These are phyloP conservation scores for Populus trichocarpa DNA, from an alignment of 441 rosid species.

Conservation along the genomic window DNA sequence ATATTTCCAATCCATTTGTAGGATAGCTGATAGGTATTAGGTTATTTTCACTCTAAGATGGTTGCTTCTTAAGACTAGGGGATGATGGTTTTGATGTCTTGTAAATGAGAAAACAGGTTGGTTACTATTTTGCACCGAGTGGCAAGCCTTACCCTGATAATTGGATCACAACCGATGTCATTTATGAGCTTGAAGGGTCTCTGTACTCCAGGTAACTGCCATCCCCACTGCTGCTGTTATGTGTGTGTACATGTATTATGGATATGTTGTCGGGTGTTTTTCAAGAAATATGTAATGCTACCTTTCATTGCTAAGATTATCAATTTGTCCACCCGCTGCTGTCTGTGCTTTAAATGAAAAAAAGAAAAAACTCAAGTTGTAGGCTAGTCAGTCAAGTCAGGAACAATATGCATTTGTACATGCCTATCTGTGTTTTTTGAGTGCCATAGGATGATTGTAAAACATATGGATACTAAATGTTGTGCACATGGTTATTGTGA, in stretches of 20 bases:
- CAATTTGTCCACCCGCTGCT: not conserved
- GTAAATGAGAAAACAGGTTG: conserved; percentile 60
- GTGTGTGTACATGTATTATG: not conserved
- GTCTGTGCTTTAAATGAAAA: not conserved
- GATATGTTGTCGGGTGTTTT: not conserved
- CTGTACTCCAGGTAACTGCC: conserved; percentile 64
- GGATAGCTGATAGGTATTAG: not conserved
- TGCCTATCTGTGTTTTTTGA: not conserved
- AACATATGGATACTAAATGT: not conserved
- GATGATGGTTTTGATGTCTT: conserved; percentile 26
- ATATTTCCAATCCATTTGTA: not conserved
- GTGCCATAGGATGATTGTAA: not conserved
- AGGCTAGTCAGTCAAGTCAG: not conserved
- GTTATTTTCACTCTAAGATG: conserved; percentile 14
- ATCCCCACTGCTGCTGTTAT: conserved; percentile 6
- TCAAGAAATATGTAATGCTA: not conserved
- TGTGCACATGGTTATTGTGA: not conserved
- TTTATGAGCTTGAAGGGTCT: conserved; percentile 89
- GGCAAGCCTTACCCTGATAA: conserved; percentile 99
- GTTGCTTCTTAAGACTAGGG: conserved; percentile 23
- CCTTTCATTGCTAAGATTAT: not conserved
- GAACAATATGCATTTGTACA: not conserved
- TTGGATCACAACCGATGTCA: conserved; percentile 93
- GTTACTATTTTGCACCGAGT: conserved; percentile 93
- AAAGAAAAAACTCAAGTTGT: not conserved